Percentiles rank a stretch among this genome's conserved stretches.
Conservation (phyloP, 192 early-diverging fungal species). For the Coemansia sp. region DNA sequence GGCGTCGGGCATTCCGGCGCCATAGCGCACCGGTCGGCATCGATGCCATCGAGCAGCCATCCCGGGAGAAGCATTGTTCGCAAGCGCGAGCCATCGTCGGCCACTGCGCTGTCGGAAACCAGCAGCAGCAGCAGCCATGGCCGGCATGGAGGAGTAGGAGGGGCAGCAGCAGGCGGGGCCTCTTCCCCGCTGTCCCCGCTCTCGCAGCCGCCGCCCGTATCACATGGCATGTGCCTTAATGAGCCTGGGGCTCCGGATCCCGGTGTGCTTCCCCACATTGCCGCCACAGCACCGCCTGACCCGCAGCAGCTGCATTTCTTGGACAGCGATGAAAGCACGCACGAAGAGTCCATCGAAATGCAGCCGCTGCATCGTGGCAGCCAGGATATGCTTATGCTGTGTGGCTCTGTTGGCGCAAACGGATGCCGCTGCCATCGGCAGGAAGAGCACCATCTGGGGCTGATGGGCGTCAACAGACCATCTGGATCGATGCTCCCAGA, state of each 20-base stretch:
- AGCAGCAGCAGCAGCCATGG: slow-evolving; percentile 7
- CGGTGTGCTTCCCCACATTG: neutral
- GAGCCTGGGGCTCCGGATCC: neutral
- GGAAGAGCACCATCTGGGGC: neutral
- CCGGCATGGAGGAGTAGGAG: neutral
- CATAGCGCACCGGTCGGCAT: neutral
- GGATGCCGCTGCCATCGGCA: neutral
- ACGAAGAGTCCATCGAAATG: neutral
- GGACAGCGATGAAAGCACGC: slow-evolving; percentile 17
- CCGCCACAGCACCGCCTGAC: neutral
- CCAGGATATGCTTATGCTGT: neutral
- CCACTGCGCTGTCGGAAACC: slow-evolving; percentile 14
- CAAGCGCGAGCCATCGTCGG: slow-evolving; percentile 32
- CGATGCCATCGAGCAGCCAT: neutral
- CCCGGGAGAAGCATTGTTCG: neutral
- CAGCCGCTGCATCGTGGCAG: neutral
- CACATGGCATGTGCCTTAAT: neutral
- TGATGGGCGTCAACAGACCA: slow-evolving; percentile 41
- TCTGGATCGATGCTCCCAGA: slow-evolving; percentile 24
- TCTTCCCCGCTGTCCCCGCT: neutral
- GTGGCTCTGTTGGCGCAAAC: neutral
- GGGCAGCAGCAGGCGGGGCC: neutral
- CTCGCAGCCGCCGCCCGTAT: neutral
- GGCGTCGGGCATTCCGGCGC: neutral
- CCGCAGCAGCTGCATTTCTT: neutral